Conservation (phyloP, 805 yeast genomes). For the Kurtzmaniella cleridarum region DNA sequence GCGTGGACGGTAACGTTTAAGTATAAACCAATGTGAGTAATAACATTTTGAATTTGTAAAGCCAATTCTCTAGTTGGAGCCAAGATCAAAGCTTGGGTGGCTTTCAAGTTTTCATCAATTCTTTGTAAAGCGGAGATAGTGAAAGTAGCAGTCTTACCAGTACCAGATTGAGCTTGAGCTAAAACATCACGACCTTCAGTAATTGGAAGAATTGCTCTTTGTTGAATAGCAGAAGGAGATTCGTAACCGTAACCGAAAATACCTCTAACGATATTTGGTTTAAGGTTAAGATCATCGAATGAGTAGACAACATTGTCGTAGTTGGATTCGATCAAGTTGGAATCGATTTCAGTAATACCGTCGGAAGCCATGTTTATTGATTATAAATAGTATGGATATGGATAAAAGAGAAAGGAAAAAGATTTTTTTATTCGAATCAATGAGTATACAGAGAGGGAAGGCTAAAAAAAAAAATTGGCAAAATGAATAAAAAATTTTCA, state of each 20-base stretch:
- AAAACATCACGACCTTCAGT: conserved; percentile 66
- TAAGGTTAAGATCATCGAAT: conserved; percentile 72
- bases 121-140: conserved; percentile 68
- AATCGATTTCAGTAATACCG: conserved; percentile 75
- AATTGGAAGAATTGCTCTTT: conserved; percentile 74
- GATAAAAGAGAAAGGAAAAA: conserved; percentile 4
- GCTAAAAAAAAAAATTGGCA: conserved; percentile 2
- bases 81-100: conserved; percentile 87
- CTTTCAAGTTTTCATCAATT: conserved; percentile 65
- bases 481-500: not conserved
- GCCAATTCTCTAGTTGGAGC: conserved; percentile 99
- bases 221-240: conserved; percentile 77
- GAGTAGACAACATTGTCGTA: conserved; percentile 80
- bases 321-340: conserved; percentile 86
- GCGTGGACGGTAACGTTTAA: conserved; percentile 92
- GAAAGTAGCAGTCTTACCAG: conserved; percentile 88
- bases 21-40: conserved; percentile 82
- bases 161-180: conserved; percentile 88
- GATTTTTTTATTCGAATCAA: not conserved
- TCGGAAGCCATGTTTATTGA: conserved; percentile 44
- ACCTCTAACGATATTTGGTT: conserved; percentile 70
- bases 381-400: conserved; percentile 4
- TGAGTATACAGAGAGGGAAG: not conserved
- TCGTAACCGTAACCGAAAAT: conserved; percentile 80
- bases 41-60: conserved; percentile 90